Evolutionary conservation across 2,329 filamentous ascomycete genomes (phyloP), one percentile per base, ranked within the genome.

Genomic region (Xylariaceae sp.): DNA sequence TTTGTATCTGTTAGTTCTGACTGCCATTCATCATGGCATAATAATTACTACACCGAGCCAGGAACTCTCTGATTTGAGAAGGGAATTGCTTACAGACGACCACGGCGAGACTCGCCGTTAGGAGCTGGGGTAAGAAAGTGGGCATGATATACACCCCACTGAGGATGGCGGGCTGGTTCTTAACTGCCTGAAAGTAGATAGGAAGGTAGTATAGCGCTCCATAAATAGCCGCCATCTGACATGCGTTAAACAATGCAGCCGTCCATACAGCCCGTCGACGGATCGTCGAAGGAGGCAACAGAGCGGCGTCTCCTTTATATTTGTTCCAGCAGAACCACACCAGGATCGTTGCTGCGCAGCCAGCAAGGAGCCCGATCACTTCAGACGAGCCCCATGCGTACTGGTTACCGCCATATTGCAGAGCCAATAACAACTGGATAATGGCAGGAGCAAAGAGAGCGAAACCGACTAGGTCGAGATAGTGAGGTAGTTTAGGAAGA

Each of bases 151-250:
- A 57, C 4, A 69, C 57, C 9, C 67, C 68, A 43, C 67, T 68
- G 16, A 50, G 41, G 9, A 66, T 57, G 2, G 64, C 52, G 7
- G 32, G 48, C 18, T 45, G 55, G 9, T 50, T 55, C 19, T 56
- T 59, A 49, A 74, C 50, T 52, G 68, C 55, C 58, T 73, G 63
- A 65, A 73, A 68, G 63, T 66, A 71, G 26, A 71, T 56, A 2
- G 69, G 68, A 5, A 70, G 57, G 42, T 55, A 64, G 44, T 48
- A 66, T 6, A 46, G 47, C 2, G 45, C 29, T 3, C 65, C 59
- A 32, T 63, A 68, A 5, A 64, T 51, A 7, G 54, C 45, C 5
- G 59, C 42, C 0, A 65, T 47, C 21, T 58, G 48, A 14, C 67
- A 66, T 16, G 63, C 61, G 1, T 63, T 45, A 42, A 52, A 58